Evolutionary conservation across 306 rosid species (phyloP).

Genomic region (Styphnolobium japonicum): DNA sequence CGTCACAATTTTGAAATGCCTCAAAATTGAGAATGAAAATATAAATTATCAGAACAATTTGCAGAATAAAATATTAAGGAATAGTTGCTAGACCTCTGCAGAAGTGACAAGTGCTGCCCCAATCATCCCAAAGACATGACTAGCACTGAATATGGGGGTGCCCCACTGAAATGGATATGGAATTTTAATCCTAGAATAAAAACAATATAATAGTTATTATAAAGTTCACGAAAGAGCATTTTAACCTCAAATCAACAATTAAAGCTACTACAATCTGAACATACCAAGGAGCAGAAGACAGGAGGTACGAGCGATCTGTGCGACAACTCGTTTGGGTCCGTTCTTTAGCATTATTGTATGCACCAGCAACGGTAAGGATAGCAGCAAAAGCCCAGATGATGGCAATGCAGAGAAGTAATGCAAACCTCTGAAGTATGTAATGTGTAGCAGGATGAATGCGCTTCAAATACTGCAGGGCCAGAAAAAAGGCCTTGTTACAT

Average conservation of each 20-base stretch:
- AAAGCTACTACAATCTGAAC: not conserved
- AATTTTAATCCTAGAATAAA: conserved; percentile 65
- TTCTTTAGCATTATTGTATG: conserved; percentile 53
- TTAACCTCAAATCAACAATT: not conserved
- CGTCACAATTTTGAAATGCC: not conserved
- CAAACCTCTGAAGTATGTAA: conserved; percentile 58
- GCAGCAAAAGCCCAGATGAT: conserved; percentile 86
- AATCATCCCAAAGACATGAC: conserved; percentile 95
- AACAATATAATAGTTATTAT: not conserved
- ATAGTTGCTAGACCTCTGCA: conserved; percentile 64
- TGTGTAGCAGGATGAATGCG: conserved; percentile 37
- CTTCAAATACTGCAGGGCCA: conserved; percentile 54
- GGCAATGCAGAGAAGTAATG: conserved; percentile 66
- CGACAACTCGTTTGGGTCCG: conserved; percentile 70
- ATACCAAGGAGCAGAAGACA: conserved; percentile 84
- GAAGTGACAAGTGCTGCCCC: conserved; percentile 92
- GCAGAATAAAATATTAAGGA: conserved; percentile 4
- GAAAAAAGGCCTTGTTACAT: not conserved
- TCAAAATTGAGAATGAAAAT: not conserved
- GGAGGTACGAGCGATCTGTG: conserved; percentile 66
- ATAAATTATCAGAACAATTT: not conserved
- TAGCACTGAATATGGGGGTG: conserved; percentile 87
- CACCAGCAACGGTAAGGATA: conserved; percentile 81
- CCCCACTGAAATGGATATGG: conserved; percentile 99
- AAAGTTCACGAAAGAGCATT: not conserved